Conservation (phyloP, 2,329 filamentous ascomycete species). For the Calonectria crousiana region DNA sequence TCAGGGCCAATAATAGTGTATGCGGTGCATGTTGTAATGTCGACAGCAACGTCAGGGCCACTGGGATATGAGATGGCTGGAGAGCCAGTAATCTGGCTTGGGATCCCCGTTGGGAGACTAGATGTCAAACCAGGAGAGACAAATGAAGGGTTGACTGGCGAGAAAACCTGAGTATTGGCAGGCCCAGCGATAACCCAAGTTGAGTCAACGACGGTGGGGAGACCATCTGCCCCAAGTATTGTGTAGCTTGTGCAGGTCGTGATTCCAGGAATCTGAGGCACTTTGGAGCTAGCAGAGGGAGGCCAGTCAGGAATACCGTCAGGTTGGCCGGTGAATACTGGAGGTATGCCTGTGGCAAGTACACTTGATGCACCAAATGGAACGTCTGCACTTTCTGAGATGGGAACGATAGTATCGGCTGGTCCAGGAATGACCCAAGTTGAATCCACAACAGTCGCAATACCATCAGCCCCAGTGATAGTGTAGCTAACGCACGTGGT, state of each 20-base stretch:
- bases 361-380: slow-evolving; percentile 32
- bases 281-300: slow-evolving; percentile 19
- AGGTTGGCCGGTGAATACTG: slow-evolving; percentile 23
- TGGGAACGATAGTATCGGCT: slow-evolving; percentile 33
- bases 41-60: slow-evolving; percentile 6
- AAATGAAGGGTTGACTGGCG: slow-evolving; percentile 37
- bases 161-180: slow-evolving; percentile 32
- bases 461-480: slow-evolving; percentile 40
- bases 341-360: slow-evolving; percentile 30
- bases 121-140: slow-evolving; percentile 33
- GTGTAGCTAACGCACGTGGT: slow-evolving; percentile 48
- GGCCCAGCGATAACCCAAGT: slow-evolving; percentile 47
- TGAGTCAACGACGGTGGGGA: slow-evolving; percentile 48
- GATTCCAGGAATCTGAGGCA: slow-evolving; percentile 17
- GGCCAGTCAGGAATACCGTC: slow-evolving; percentile 16
- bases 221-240: slow-evolving; percentile 36
- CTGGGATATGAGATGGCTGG: slow-evolving; percentile 20
- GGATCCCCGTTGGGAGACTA: slow-evolving; percentile 40
- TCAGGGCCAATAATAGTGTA: slow-evolving; percentile 46
- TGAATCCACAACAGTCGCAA: slow-evolving; percentile 48
- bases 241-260: slow-evolving; percentile 44
- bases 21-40: slow-evolving; percentile 46
- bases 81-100: slow-evolving; percentile 35
- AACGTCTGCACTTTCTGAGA: slow-evolving; percentile 16
- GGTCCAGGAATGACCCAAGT: slow-evolving; percentile 47